Evolutionary conservation across 345 rosid genomes (phyloP), one percentile per base, ranked within the genome.

Genomic region (Pistacia integerrima): DNA sequence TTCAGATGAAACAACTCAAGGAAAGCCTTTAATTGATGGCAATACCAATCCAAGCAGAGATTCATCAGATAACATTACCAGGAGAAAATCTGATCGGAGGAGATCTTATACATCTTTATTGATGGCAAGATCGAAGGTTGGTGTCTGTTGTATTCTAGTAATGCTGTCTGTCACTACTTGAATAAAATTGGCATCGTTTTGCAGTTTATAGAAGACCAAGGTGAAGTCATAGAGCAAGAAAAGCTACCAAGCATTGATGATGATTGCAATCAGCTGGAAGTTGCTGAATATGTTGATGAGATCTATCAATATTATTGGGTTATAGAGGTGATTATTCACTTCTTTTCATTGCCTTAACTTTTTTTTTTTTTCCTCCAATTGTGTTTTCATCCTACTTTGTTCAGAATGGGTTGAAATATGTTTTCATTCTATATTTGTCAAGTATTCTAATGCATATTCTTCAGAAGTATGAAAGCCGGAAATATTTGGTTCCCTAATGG

Each of bases 231-330:
- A 16, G 70, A 74, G 71, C 77, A 73, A 72, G 90, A 84, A 79
- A 83, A 85, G 67, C 85, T 90, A 78, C 94, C 93, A 30, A 83
- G 76, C 58, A 93, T 96, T 76, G 94, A 96, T 82, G 90, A 93
- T 86, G 78, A 80, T 65, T 81, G 86, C 79, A 93, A 92, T 86
- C 92, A 88, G 55, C 82, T 96, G 74, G 99, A 96, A 87, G 99
- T 93, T 76, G 97, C 99, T 78, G 97, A 96, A 76, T 96, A 96
- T 60, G 97, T 93, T 74, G 97, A 96, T 80, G 97, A 92, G 69
- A 96, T 93, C 76, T 96, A 93, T 77, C 90, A 88, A 76, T 93
- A 88, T 81, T 93, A 96, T 78, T 93, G 99, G 99, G 82, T 83
- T 65, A 71, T 84, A 56, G 99, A 96, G 97, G 99, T 96, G 80